Evolutionary conservation across 192 early-diverging fungal genomes (phyloP).

Genomic region (Backusella mclennaniae): DNA sequence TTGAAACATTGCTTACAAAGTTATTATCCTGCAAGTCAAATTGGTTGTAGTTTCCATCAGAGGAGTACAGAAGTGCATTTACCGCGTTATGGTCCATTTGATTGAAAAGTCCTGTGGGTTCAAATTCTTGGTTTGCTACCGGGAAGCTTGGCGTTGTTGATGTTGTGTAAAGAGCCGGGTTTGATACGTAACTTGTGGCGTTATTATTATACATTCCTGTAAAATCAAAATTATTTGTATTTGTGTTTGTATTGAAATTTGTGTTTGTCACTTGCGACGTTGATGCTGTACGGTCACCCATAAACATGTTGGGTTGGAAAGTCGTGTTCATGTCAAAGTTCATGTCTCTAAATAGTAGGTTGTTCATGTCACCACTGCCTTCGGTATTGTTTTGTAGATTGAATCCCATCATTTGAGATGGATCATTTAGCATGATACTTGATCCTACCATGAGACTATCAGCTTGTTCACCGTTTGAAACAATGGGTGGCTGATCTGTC

Average conservation of each 20-base stretch:
- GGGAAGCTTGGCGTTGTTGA: not conserved
- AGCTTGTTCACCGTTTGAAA: not conserved
- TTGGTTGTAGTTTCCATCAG: not conserved
- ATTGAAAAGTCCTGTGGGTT: conserved; percentile 12
- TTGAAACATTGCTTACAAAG: not conserved
- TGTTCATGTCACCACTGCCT: conserved; percentile 15
- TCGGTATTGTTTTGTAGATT: not conserved
- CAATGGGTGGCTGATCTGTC: not conserved
- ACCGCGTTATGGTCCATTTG: conserved; percentile 31
- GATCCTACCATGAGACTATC: conserved; percentile 21
- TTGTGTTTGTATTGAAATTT: not conserved
- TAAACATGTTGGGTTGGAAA: not conserved
- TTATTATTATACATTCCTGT: not conserved
- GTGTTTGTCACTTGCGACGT: not conserved
- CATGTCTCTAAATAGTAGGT: conserved; percentile 21
- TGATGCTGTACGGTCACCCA: not conserved
- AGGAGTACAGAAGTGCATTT: conserved; percentile 27
- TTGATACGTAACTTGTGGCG: not conserved
- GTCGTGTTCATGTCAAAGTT: conserved; percentile 18
- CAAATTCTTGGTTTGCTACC: conserved; percentile 14
- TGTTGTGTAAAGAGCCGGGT: not conserved
- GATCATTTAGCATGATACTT: conserved; percentile 26
- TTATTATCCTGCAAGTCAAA: conserved; percentile 13
- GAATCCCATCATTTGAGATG: conserved; percentile 15
- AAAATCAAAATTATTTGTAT: not conserved